These are phyloP conservation scores for Monotropa hypopitys DNA, from an alignment of 179 eudicot species.

Conservation along the genomic window DNA sequence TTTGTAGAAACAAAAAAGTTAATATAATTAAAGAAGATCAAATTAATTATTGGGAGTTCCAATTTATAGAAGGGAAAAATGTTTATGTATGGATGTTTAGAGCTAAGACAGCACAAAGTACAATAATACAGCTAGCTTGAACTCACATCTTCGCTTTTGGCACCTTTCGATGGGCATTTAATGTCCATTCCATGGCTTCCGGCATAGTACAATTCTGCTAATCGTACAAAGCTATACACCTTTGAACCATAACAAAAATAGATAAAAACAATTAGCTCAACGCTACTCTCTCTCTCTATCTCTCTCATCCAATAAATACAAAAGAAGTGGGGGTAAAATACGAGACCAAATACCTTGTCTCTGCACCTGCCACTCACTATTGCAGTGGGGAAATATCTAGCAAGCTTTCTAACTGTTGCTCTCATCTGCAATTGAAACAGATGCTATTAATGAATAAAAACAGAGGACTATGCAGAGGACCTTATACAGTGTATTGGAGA, in stretches of 20 bases:
- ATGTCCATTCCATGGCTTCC: slow-evolving; percentile 99
- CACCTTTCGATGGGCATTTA: slow-evolving; percentile 71
- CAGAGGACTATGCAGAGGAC: neutral
- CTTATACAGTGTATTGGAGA: neutral
- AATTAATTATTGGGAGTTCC: neutral
- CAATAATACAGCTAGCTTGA: neutral
- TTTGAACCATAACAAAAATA: neutral
- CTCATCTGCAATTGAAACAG: slow-evolving; percentile 47
- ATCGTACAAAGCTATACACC: slow-evolving; percentile 66
- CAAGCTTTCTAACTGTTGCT: slow-evolving; percentile 66
- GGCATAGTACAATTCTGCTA: slow-evolving; percentile 86
- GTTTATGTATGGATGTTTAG: neutral
- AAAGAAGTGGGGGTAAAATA: neutral
- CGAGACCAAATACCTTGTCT: slow-evolving; percentile 41
- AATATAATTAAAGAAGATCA: neutral
- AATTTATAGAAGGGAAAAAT: neutral
- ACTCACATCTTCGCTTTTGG: slow-evolving; percentile 43
- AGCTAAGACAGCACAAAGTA: neutral
- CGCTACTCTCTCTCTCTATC: neutral
- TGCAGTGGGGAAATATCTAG: slow-evolving; percentile 70
- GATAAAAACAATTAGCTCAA: neutral
- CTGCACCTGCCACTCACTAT: slow-evolving; percentile 84
- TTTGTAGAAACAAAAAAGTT: neutral
- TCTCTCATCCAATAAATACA: no score
- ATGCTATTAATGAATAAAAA: neutral